Conservation (phyloP, 2,329 filamentous ascomycete genomes). For the Microdochium nivale region DNA sequence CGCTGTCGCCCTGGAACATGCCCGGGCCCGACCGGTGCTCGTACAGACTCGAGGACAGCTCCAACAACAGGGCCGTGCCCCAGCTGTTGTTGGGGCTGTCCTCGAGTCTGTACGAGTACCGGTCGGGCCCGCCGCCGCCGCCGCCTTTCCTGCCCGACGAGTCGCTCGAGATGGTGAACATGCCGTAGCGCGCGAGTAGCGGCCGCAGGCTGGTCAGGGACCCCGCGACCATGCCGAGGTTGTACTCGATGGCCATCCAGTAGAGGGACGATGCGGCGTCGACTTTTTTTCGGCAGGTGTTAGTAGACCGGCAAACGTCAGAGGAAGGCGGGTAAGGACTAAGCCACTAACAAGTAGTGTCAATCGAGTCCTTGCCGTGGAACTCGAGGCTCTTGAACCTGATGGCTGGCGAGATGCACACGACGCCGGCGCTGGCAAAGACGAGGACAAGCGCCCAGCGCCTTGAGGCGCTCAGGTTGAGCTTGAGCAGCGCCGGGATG, state of each 20-base stretch:
- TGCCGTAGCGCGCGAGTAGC: constrained; percentile 1
- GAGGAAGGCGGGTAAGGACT: too few relatives aligned
- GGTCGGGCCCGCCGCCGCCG: neutral
- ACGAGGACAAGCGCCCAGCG: constrained; percentile 3
- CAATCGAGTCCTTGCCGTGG: constrained; percentile 3
- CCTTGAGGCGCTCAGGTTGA: constrained; percentile 3
- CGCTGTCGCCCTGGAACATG: neutral
- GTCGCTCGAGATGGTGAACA: neutral
- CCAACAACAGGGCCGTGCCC: neutral
- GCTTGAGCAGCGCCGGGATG: constrained; percentile 2
- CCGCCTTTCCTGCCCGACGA: neutral
- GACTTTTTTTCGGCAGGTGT: constrained; percentile 1
- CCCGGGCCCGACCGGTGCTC: neutral
- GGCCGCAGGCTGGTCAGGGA: constrained; percentile 5
- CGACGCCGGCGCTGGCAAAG: constrained; percentile 4
- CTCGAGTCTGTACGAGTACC: neutral
- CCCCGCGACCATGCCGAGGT: constrained; percentile 6
- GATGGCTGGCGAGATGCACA: constrained; percentile 6
- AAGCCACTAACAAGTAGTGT: constrained; percentile 5
- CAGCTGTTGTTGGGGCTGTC: neutral
- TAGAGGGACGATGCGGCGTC: constrained; percentile 6
- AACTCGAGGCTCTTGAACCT: constrained; percentile 4
- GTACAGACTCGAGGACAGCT: neutral
- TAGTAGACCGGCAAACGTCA: neutral
- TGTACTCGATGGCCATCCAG: constrained; percentile 8